Evolutionary conservation across 2,329 filamentous ascomycete species (phyloP).

Genomic region (Cytospora piceae): DNA sequence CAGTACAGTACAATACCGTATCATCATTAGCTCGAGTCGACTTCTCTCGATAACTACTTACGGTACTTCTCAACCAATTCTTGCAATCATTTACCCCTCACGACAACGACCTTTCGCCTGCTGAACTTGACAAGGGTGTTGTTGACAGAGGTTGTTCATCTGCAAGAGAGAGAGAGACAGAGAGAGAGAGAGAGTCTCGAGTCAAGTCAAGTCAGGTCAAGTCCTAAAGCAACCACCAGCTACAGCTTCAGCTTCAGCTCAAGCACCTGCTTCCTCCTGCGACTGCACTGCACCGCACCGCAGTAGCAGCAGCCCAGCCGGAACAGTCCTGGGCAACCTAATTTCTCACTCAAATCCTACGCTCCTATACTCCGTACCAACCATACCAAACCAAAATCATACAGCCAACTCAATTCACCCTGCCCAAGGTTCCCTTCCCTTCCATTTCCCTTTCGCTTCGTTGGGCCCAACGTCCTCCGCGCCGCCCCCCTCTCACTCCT

Average conservation of each 20-base stretch:
- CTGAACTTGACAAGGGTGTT: neutral
- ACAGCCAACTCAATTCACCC: conserved; percentile 3
- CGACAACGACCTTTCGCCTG: neutral
- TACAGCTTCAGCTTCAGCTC: neutral
- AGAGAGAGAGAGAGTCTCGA: too few relatives aligned
- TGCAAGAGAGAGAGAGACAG: neutral
- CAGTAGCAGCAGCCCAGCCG: conserved; percentile 16
- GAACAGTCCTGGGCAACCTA: conserved; percentile 26
- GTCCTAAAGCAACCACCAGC: neutral
- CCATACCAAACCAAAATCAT: conserved; percentile 11
- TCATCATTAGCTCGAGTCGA: neutral
- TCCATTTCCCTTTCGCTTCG: conserved; percentile 7
- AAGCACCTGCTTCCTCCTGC: conserved; percentile 18
- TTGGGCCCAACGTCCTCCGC: conserved; percentile 19
- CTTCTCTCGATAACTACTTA: neutral
- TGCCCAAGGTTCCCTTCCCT: neutral
- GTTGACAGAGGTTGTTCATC: neutral
- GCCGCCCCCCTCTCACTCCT: conserved; percentile 13
- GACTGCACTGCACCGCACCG: conserved; percentile 16
- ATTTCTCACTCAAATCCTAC: conserved; percentile 29
- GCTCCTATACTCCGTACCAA: conserved; percentile 7
- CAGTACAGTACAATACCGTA: neutral
- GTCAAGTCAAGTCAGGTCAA: neutral
- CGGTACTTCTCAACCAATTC: neutral
- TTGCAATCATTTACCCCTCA: neutral